A percentile compares a stretch with the other conserved stretches of the same genome.
These are phyloP conservation scores for Perkinsus olseni DNA, from an alignment of 169 alveolate genomes.

Conservation along the genomic window DNA sequence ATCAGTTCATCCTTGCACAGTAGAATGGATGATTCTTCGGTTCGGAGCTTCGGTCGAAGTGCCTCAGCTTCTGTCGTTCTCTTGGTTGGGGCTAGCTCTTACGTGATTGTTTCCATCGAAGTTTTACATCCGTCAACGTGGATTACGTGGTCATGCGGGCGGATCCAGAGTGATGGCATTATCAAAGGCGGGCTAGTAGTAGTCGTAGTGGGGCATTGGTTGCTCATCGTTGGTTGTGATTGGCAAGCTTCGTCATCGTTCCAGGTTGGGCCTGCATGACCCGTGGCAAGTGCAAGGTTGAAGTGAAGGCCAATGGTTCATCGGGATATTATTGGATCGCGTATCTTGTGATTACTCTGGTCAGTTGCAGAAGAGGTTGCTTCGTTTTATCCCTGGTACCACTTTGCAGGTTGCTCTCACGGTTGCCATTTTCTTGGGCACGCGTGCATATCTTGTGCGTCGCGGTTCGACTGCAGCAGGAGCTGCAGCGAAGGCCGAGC, in stretches of 20 bases:
- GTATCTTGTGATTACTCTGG: neutral
- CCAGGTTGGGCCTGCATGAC: neutral
- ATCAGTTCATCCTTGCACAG: too few species aligned
- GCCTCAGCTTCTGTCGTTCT: too few species aligned
- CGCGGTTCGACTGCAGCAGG: neutral
- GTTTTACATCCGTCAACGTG: too few species aligned
- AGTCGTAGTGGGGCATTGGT: too few species aligned
- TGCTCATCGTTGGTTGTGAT: too few species aligned
- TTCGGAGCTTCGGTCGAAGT: too few species aligned
- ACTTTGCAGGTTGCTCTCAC: neutral
- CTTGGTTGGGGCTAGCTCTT: too few species aligned
- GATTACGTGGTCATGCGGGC: too few species aligned
- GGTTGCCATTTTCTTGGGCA: neutral
- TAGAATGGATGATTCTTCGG: too few species aligned
- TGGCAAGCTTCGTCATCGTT: neutral
- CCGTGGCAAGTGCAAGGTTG: neutral
- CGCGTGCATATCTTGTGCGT: neutral
- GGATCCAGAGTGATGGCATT: too few species aligned
- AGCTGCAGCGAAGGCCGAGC: neutral
- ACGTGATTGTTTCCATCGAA: neutral
- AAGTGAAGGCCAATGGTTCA: neutral
- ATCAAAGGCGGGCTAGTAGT: too few species aligned
- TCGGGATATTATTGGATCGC: neutral
- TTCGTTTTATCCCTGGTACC: too few species aligned
- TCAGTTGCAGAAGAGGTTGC: neutral